Evolutionary conservation across 495 filamentous ascomycete species (phyloP).

Genomic region (Talaromyces liani): DNA sequence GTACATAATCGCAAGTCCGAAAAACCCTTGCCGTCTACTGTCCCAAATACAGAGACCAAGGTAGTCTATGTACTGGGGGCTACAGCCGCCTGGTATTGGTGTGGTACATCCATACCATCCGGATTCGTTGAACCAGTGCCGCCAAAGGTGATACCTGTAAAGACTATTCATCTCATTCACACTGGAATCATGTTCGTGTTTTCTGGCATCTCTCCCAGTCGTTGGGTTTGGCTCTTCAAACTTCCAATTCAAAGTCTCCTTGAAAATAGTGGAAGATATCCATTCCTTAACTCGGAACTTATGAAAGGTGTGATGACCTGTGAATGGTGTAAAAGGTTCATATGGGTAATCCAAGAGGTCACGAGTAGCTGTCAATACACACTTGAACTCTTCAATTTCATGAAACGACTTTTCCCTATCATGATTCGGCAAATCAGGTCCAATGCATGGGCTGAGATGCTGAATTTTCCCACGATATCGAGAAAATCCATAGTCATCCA

Average conservation of each 20-base stretch:
- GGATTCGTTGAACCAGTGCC: neutral
- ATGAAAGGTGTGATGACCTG: neutral
- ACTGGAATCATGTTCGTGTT: too few species aligned
- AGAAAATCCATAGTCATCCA: neutral
- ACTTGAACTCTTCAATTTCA: conserved; percentile 1
- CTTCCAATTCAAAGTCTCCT: neutral
- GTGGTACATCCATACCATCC: neutral
- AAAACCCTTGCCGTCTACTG: neutral
- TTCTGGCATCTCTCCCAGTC: too few species aligned
- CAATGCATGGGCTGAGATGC: too few species aligned
- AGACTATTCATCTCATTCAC: neutral
- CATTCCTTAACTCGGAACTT: neutral
- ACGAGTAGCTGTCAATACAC: neutral
- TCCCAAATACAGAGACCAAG: neutral
- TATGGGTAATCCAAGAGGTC: neutral
- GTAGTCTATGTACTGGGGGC: neutral
- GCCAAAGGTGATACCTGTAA: neutral
- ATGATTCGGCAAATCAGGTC: too few species aligned
- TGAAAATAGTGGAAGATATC: conserved; percentile 2
- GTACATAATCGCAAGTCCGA: neutral
- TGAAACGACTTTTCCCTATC: neutral
- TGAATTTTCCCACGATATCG: neutral
- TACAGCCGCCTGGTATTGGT: neutral
- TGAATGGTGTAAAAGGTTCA: neutral
- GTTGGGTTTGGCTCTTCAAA: neutral